phyloP scores from a whole-genome alignment of 2,329 filamentous ascomycete genomes.

The Aspergillus latus region DNA sequence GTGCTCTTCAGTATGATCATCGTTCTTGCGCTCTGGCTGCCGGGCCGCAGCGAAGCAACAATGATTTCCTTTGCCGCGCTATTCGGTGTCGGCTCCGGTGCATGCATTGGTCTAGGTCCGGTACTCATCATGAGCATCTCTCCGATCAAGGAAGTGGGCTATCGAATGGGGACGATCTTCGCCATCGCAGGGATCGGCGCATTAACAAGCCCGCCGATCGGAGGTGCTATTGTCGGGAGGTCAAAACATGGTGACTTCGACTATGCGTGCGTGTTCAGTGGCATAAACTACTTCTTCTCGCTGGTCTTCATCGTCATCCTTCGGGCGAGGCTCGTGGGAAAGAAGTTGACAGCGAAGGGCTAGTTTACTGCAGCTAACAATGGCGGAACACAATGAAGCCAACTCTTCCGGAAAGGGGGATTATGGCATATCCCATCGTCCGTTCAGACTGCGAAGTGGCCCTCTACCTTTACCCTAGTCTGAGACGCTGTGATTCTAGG shows the following conservation, averaged over 20 bases:
- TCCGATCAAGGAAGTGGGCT: conserved; percentile 19
- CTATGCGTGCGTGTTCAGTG: neutral
- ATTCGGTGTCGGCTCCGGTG: conserved; percentile 25
- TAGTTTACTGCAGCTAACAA: neutral
- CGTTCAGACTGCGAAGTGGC: too few relatives aligned
- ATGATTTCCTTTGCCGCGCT: conserved; percentile 24
- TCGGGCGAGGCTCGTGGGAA: neutral
- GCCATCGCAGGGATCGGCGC: conserved; percentile 60
- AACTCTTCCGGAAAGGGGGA: too few relatives aligned
- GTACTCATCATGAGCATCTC: conserved; percentile 21
- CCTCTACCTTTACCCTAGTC: too few relatives aligned
- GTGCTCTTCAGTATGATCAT: conserved; percentile 13
- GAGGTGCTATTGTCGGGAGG: conserved; percentile 39
- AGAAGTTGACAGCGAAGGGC: neutral
- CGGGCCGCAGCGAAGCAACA: conserved; percentile 12
- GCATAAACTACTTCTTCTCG: neutral
- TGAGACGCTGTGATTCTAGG: too few relatives aligned
- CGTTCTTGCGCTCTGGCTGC: conserved; percentile 18
- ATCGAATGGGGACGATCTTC: conserved; percentile 15
- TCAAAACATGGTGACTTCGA: neutral
- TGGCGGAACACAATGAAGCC: too few relatives aligned
- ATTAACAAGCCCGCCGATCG: conserved; percentile 65
- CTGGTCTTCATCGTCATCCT: neutral
- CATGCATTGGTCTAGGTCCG: conserved; percentile 20
- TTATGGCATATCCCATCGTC: too few relatives aligned